Evolutionary conservation across 139 green algal species (phyloP).

Genomic region (Edaphochlamys debaryana): DNA sequence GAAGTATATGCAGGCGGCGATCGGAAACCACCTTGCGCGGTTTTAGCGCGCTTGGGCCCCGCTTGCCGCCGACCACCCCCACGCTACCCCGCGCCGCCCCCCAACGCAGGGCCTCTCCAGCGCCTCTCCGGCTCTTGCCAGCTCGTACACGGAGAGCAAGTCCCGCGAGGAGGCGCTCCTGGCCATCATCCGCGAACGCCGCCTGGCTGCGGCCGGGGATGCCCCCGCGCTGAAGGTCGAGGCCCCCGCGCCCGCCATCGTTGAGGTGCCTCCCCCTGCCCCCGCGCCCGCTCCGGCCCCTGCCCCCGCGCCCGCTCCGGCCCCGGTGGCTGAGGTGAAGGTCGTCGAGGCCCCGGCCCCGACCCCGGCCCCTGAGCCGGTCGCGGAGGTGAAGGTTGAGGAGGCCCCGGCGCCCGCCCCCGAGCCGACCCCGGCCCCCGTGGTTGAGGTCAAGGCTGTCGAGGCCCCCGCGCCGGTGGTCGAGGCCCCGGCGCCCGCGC

Average conservation of each 20-base stretch:
- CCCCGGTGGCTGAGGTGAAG: background rate
- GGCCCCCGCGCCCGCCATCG: no score
- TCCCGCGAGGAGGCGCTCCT: constrained; percentile 8
- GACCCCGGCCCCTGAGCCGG: background rate
- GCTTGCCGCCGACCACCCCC: no score
- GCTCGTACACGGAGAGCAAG: background rate
- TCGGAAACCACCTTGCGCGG: no score
- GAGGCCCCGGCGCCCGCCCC: background rate
- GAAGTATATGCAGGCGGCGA: no score
- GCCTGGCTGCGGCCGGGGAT: background rate
- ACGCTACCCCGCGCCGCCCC: no score
- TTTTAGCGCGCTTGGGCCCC: no score
- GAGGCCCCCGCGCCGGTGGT: background rate
- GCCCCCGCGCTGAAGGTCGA: background rate
- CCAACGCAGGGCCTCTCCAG: no score
- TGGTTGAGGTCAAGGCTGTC: background rate
- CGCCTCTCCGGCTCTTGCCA: no score
- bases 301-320: background rate
- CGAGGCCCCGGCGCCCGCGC: background rate
- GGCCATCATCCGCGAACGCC: background rate
- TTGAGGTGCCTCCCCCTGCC: background rate
- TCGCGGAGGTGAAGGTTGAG: background rate
- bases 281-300: background rate
- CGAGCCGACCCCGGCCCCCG: background rate
- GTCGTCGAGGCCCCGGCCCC: background rate